Conservation (phyloP, 345 rosid genomes). For the Ailanthus altissimus region DNA sequence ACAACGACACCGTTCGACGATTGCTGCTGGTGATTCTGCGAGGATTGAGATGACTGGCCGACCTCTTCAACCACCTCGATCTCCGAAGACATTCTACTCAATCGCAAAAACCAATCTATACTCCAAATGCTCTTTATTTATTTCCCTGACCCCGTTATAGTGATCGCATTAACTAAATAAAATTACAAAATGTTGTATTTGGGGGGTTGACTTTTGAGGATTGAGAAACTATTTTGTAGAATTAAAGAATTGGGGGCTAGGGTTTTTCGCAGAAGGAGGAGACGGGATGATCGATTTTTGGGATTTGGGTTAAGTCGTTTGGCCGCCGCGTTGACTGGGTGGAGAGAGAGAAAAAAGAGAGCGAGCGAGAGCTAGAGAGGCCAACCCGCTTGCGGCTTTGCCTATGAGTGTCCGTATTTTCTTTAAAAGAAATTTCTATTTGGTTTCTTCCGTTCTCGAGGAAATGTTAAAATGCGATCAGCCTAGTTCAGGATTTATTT, state of each 20-base stretch:
- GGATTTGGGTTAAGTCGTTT: slow-evolving; percentile 17
- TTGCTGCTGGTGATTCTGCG: slow-evolving; percentile 24
- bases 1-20: slow-evolving; percentile 22
- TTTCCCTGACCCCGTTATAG: neutral
- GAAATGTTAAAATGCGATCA: too few relatives aligned
- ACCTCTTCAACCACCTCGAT: slow-evolving; percentile 91
- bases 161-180: neutral
- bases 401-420: neutral
- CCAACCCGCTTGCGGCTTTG: neutral
- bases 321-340: slow-evolving; percentile 52
- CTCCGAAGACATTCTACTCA: slow-evolving; percentile 79
- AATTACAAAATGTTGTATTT: neutral
- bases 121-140: neutral
- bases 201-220: slow-evolving; percentile 30
- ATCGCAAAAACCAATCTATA: neutral
- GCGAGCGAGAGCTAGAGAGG: neutral
- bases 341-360: slow-evolving; percentile 4
- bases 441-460: too few relatives aligned
- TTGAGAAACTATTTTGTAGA: neutral
- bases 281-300: neutral
- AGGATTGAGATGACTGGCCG: slow-evolving; percentile 28
- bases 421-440: too few relatives aligned
- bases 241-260: slow-evolving; percentile 27
- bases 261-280: slow-evolving; percentile 46
- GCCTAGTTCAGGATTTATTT: too few relatives aligned